Percentiles rank a stretch among this genome's conserved stretches.
Conservation (phyloP, 257 asterid genomes). For the Solanum neorickii region DNA sequence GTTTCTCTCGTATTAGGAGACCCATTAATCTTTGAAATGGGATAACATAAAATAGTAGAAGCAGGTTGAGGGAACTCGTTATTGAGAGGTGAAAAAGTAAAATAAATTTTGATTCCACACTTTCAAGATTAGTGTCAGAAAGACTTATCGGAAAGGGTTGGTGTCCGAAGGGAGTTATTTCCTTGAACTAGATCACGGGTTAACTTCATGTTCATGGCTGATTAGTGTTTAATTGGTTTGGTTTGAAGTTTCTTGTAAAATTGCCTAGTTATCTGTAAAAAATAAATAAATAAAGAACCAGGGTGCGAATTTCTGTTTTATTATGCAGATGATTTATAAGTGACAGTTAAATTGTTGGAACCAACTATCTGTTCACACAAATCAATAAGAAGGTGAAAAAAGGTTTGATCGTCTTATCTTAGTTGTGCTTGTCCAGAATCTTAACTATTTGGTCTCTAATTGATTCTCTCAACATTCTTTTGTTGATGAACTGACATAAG, state of each 20-base stretch:
- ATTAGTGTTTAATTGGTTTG: background rate
- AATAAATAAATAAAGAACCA: background rate
- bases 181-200: background rate
- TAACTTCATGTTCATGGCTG: background rate
- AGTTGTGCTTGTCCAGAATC: background rate
- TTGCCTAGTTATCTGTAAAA: background rate
- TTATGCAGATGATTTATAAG: background rate
- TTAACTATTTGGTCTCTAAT: background rate
- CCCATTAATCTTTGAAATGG: background rate
- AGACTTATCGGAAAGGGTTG: background rate
- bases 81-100: background rate
- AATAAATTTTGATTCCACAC: background rate
- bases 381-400: background rate
- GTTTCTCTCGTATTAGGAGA: background rate
- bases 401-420: background rate
- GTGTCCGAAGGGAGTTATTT: background rate
- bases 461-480: background rate
- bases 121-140: background rate
- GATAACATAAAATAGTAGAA: background rate
- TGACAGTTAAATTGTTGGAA: background rate
- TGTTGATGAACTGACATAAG: background rate
- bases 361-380: background rate
- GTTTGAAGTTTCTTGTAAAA: background rate
- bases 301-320: background rate
- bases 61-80: background rate